A percentile compares a stretch with the other conserved stretches of the same genome.
phyloP scores from a whole-genome alignment of 768 basidiomycete species.

The Naganishia onofrii region DNA sequence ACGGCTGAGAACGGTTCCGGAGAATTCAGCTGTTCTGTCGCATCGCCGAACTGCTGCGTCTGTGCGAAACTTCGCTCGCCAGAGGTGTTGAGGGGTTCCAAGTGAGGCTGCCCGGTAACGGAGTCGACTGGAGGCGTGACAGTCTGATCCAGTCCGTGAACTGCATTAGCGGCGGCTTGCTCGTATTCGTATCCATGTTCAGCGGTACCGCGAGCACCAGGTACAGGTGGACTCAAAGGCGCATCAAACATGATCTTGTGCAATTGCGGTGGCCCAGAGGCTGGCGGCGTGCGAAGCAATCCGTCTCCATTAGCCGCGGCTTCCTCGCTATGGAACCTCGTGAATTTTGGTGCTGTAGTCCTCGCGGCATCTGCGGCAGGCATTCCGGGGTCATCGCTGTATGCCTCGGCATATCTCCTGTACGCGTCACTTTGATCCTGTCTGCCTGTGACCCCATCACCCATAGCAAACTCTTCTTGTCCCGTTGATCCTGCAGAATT shows the following conservation, averaged over 20 bases:
- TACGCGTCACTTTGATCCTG: conserved; percentile 23
- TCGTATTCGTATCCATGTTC: conserved; percentile 30
- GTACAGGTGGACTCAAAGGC: conserved; percentile 14
- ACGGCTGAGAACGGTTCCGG: conserved; percentile 18
- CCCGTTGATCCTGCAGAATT: conserved; percentile 2
- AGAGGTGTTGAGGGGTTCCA: conserved; percentile 10
- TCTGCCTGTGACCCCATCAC: not conserved
- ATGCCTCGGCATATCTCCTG: conserved; percentile 25
- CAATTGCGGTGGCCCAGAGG: conserved; percentile 7
- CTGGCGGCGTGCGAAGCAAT: not conserved
- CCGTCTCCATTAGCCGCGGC: not conserved
- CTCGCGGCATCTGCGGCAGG: not conserved
- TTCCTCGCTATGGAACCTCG: conserved; percentile 7
- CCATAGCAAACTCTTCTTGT: not conserved
- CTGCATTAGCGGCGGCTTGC: conserved; percentile 13
- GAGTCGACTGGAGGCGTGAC: not conserved
- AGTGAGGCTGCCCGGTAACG: conserved; percentile 7
- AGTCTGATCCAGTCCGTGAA: not conserved
- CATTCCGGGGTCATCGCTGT: conserved; percentile 24
- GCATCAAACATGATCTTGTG: conserved; percentile 23
- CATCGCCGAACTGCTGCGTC: not conserved
- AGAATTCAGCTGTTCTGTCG: not conserved
- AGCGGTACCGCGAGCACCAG: not conserved
- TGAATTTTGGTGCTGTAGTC: conserved; percentile 15
- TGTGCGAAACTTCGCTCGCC: not conserved